phyloP scores from a whole-genome alignment of 2,329 filamentous ascomycete species.

The Cladophialophora yegresii region DNA sequence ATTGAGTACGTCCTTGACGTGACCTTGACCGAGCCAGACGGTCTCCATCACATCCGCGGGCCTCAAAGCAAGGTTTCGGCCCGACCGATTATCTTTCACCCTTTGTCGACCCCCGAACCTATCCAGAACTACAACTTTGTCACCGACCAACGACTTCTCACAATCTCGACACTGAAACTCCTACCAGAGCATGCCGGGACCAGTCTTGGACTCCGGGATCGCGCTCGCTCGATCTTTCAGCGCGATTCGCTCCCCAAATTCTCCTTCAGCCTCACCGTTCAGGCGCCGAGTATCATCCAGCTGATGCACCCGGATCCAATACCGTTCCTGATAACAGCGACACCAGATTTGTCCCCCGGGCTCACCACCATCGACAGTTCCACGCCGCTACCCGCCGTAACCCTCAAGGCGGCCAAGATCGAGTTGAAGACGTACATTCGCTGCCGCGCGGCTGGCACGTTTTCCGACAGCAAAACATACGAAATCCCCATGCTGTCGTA shows the following conservation, averaged over 20 bases:
- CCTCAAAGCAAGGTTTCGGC: constrained; percentile 25
- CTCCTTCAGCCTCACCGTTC: constrained; percentile 28
- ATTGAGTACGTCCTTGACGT: constrained; percentile 34
- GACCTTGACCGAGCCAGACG: constrained; percentile 31
- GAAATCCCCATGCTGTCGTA: constrained; percentile 16
- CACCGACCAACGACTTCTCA: constrained; percentile 20
- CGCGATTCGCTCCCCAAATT: constrained; percentile 28
- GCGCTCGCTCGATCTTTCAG: constrained; percentile 32
- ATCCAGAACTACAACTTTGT: constrained; percentile 24
- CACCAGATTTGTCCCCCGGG: constrained; percentile 17
- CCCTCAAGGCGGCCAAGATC: constrained; percentile 24
- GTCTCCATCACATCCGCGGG: constrained; percentile 26
- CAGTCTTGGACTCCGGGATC: constrained; percentile 25
- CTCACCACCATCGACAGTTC: constrained; percentile 28
- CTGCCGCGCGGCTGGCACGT: constrained; percentile 25
- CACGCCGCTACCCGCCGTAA: constrained; percentile 13
- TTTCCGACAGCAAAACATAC: constrained; percentile 25
- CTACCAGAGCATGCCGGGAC: constrained; percentile 27
- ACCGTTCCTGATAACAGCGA: constrained; percentile 25
- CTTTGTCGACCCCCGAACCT: constrained; percentile 30
- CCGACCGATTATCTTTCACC: constrained; percentile 29
- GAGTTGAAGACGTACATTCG: constrained; percentile 23
- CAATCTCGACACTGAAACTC: constrained; percentile 31
- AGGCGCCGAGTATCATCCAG: constrained; percentile 29
- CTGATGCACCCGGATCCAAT: constrained; percentile 26